Evolutionary conservation across 2,329 filamentous ascomycete genomes (phyloP).

Genomic region (Eurotiales sp.): DNA sequence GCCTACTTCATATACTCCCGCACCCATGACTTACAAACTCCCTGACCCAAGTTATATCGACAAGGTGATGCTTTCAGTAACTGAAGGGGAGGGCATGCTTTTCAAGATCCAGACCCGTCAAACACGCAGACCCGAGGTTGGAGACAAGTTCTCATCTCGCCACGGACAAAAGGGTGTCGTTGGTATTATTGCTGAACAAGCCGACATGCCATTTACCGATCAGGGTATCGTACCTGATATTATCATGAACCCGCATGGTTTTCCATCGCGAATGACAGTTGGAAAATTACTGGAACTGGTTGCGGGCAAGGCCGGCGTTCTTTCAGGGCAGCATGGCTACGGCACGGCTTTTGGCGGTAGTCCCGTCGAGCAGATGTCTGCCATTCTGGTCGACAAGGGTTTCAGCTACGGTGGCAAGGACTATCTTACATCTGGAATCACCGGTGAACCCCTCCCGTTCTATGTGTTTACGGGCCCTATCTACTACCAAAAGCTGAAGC

Average conservation of each 20-base stretch:
- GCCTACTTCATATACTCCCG: conserved; percentile 33
- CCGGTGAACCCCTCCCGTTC: conserved; percentile 85
- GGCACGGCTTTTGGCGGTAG: conserved; percentile 82
- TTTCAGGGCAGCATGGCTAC: conserved; percentile 82
- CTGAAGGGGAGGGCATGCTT: conserved; percentile 78
- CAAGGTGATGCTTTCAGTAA: conserved; percentile 91
- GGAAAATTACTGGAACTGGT: conserved; percentile 95
- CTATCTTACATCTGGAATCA: conserved; percentile 91
- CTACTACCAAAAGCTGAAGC: conserved; percentile 99
- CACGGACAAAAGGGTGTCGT: conserved; percentile 98
- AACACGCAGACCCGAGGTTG: conserved; percentile 87
- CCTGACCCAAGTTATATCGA: conserved; percentile 86
- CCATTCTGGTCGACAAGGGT: conserved; percentile 77
- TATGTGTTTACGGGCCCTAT: conserved; percentile 99
- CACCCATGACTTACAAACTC: conserved; percentile 67
- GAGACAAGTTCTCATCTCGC: conserved; percentile 97
- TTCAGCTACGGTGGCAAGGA: conserved; percentile 98
- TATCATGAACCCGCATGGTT: conserved; percentile 99
- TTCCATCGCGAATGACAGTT: conserved; percentile 98
- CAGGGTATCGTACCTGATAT: conserved; percentile 90
- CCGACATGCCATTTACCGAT: conserved; percentile 95
- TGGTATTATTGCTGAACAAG: conserved; percentile 92
- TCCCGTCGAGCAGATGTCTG: conserved; percentile 84
- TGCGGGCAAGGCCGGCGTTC: conserved; percentile 86
- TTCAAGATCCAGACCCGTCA: conserved; percentile 97